These are phyloP conservation scores for Pythium dissimile DNA, from an alignment of 352 stramenopile genomes.

Conservation along the genomic window DNA sequence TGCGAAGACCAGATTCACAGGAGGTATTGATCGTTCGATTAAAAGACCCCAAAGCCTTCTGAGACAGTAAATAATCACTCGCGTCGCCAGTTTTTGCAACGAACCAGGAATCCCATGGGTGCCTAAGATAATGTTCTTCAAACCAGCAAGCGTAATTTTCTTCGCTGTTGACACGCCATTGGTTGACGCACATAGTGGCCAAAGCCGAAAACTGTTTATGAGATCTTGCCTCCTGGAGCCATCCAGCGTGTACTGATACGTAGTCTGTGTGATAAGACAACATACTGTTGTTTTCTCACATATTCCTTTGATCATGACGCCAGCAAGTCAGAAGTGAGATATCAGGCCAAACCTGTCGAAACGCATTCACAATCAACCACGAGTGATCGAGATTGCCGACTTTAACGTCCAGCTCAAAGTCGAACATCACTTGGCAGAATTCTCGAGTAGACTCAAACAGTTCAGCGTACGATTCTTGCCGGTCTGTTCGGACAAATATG, in stretches of 20 bases:
- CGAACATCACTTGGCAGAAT: conserved; percentile 14
- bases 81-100: not conserved
- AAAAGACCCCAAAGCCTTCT: not conserved
- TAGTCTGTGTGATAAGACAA: not conserved
- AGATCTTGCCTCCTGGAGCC: not conserved
- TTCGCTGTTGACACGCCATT: not conserved
- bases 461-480: conserved; percentile 13
- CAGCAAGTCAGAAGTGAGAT: conserved; percentile 14
- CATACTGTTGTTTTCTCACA: not conserved
- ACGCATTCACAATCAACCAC: conserved; percentile 20
- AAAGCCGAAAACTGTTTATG: not conserved
- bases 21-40: not conserved
- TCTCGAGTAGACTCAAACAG: conserved; percentile 10
- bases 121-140: not conserved
- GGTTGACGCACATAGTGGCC: not conserved
- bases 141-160: not conserved
- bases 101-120: not conserved
- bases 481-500: conserved; percentile 24
- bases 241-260: not conserved
- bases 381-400: conserved; percentile 22
- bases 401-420: not conserved
- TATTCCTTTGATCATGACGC: not conserved
- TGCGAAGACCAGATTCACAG: not conserved
- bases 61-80: not conserved
- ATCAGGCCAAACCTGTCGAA: conserved; percentile 4